phyloP scores from a whole-genome alignment of 345 rosid species.

The Populus deltoides region DNA sequence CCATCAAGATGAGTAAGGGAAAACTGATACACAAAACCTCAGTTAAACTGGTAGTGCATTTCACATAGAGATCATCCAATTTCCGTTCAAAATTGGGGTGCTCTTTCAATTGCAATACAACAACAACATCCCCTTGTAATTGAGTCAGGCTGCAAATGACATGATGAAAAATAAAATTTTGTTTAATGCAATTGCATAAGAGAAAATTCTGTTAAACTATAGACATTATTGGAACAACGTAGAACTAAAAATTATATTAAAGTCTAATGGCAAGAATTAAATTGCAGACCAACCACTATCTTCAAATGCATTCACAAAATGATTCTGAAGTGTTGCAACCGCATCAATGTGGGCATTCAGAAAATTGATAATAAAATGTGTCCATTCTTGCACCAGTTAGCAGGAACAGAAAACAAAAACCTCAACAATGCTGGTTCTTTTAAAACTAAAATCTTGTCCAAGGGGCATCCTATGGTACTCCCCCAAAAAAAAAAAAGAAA shows the following conservation, averaged over 20 bases:
- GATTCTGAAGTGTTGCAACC: not conserved
- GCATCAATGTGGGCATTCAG: not conserved
- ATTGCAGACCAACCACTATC: not conserved
- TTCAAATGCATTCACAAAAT: not conserved
- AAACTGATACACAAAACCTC: conserved; percentile 69
- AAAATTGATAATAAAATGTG: not conserved
- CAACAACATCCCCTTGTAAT: conserved; percentile 44
- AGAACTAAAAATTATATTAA: not conserved
- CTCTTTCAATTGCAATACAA: conserved; percentile 48
- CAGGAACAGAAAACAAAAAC: not conserved
- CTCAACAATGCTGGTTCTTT: not conserved
- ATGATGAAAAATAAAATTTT: not conserved
- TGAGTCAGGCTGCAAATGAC: conserved; percentile 40
- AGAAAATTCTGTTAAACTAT: not conserved
- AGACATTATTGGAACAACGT: not conserved
- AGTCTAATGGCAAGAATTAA: not conserved
- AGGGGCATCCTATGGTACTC: too few relatives aligned
- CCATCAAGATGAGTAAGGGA: conserved; percentile 55
- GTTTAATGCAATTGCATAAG: not conserved
- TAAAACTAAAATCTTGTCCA: too few relatives aligned
- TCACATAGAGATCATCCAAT: conserved; percentile 20
- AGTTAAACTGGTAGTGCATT: conserved; percentile 46
- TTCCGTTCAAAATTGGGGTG: conserved; percentile 51
- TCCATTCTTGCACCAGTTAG: not conserved
- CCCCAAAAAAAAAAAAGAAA: too few relatives aligned